phyloP scores from a whole-genome alignment of 139 green algal species.

The Asterochloris erici region DNA sequence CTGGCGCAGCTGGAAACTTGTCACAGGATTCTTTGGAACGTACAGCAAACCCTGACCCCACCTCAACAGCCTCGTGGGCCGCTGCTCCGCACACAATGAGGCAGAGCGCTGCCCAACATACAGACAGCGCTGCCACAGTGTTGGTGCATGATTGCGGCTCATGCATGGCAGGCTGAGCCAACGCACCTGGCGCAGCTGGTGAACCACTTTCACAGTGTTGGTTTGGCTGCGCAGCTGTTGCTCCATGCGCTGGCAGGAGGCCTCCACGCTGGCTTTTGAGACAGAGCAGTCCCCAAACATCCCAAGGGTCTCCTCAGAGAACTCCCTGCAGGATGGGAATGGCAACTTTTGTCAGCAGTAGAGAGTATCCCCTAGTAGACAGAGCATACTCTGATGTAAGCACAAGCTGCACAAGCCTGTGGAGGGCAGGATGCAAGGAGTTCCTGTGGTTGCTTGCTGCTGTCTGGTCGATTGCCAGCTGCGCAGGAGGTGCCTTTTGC shows the following conservation, averaged over 20 bases:
- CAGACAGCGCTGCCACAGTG: neutral
- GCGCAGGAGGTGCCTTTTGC: too few species aligned
- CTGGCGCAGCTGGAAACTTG: neutral
- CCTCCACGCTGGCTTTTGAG: constrained; percentile 16
- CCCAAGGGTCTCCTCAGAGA: constrained; percentile 44
- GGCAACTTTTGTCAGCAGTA: neutral
- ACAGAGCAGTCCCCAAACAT: constrained; percentile 29
- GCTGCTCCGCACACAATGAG: neutral
- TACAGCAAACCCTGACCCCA: neutral
- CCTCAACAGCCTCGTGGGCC: neutral
- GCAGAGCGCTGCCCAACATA: neutral
- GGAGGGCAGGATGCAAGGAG: neutral
- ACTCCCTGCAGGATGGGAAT: constrained; percentile 19
- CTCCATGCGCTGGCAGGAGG: constrained; percentile 6
- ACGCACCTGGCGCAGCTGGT: constrained; percentile 20
- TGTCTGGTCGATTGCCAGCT: too few species aligned
- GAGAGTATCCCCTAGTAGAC: neutral
- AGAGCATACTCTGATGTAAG: neutral
- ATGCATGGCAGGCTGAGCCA: neutral
- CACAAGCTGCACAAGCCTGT: neutral
- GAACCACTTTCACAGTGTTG: constrained; percentile 20
- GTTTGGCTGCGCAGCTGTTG: constrained; percentile 6
- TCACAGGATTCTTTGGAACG: neutral
- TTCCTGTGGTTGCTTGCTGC: too few species aligned
- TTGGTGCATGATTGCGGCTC: neutral